Conservation (phyloP, 108 stramenopile genomes). For the Nitzschia sp. region DNA sequence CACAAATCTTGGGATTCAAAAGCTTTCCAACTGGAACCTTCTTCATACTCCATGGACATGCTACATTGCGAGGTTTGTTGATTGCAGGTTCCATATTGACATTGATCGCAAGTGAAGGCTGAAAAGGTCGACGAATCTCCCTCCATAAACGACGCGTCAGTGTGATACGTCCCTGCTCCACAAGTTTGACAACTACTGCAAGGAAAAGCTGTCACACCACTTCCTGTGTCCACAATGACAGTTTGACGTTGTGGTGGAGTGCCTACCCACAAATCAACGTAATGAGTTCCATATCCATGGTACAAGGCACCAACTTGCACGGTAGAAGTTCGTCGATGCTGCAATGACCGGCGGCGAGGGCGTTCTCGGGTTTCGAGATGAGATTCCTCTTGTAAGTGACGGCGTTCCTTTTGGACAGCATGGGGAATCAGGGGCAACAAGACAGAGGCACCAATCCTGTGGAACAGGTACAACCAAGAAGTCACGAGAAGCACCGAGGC, state of each 20-base stretch:
- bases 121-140: constrained; percentile 38
- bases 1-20: constrained; percentile 63
- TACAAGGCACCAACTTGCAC: constrained; percentile 42
- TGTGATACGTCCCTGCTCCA: constrained; percentile 66
- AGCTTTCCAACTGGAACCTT: constrained; percentile 76
- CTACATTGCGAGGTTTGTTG: constrained; percentile 23
- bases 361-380: neutral
- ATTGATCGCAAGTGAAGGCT: constrained; percentile 6
- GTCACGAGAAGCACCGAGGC: too few relatives aligned
- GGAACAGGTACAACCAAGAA: neutral
- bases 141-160: constrained; percentile 57
- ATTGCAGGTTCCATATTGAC: constrained; percentile 32
- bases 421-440: constrained; percentile 46
- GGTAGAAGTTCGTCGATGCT: neutral
- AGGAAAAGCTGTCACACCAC: constrained; percentile 91
- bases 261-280: constrained; percentile 91
- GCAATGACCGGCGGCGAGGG: neutral
- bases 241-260: constrained; percentile 95
- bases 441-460: neutral
- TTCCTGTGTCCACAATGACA: constrained; percentile 96
- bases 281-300: constrained; percentile 73
- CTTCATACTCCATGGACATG: constrained; percentile 54
- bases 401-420: constrained; percentile 35
- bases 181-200: constrained; percentile 83
- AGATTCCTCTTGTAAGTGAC: constrained; percentile 2